A percentile compares a stretch with the other conserved stretches of the same genome.
These are phyloP conservation scores for Paraphaeosphaeria sporulosa DNA, from an alignment of 2,329 filamentous ascomycete species.

Conservation along the genomic window DNA sequence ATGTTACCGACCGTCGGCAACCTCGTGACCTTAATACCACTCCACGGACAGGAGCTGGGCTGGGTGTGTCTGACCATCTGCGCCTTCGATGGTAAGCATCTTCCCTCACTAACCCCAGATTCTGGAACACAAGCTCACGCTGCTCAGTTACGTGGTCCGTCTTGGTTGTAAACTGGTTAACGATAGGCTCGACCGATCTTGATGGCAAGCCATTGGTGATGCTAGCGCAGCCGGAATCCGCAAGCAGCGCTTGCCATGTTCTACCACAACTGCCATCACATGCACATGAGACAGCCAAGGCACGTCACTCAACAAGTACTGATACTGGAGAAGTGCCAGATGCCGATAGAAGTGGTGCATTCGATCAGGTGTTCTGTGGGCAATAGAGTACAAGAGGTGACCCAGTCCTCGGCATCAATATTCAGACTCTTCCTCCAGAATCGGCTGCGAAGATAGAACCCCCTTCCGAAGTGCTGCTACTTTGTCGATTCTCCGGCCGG, in stretches of 20 bases:
- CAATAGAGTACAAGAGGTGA: not conserved
- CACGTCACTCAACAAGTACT: not conserved
- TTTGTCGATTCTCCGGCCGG: constrained; percentile 39
- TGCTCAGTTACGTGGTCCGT: constrained; percentile 46
- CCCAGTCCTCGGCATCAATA: constrained; percentile 39
- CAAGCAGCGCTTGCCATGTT: constrained; percentile 11
- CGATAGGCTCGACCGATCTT: constrained; percentile 32
- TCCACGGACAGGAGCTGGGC: constrained; percentile 45
- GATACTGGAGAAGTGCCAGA: not conserved
- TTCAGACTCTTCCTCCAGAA: constrained; percentile 72
- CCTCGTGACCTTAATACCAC: constrained; percentile 38
- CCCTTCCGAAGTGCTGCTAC: constrained; percentile 39
- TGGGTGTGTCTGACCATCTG: constrained; percentile 54
- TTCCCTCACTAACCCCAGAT: not conserved
- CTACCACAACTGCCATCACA: not conserved
- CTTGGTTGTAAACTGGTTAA: constrained; percentile 47
- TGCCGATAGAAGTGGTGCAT: not conserved
- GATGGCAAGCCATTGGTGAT: constrained; percentile 21
- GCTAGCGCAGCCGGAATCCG: constrained; percentile 20
- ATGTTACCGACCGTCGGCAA: constrained; percentile 51
- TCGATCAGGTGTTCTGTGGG: not conserved
- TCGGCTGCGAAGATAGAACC: constrained; percentile 69
- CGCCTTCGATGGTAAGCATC: constrained; percentile 48
- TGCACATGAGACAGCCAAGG: not conserved
- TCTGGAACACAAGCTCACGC: constrained; percentile 3